A percentile compares a stretch with the other conserved stretches of the same genome.
Evolutionary conservation across 2,329 filamentous ascomycete genomes (phyloP).

Genomic region (Colletotrichum sp.): DNA sequence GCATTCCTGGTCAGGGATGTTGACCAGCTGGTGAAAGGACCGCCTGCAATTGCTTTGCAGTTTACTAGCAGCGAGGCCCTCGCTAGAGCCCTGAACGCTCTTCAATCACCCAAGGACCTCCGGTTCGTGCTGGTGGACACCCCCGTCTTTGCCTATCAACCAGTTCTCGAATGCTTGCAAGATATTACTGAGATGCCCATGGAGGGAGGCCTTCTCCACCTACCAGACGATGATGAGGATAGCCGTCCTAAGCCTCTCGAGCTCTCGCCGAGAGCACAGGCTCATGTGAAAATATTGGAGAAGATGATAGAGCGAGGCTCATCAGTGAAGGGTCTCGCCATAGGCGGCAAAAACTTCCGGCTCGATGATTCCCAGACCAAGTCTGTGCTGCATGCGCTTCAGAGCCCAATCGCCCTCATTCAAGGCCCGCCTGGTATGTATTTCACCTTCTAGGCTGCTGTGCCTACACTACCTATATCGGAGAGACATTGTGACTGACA

Average conservation of each 20-base stretch:
- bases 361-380: slow-evolving; percentile 53
- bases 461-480: neutral
- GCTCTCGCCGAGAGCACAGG: neutral
- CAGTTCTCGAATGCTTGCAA: slow-evolving; percentile 65
- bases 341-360: neutral
- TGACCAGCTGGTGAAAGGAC: slow-evolving; percentile 43
- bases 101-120: slow-evolving; percentile 38
- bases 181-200: slow-evolving; percentile 61
- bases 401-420: slow-evolving; percentile 61
- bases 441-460: neutral
- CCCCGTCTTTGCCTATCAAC: slow-evolving; percentile 72
- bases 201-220: slow-evolving; percentile 51
- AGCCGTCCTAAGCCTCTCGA: neutral
- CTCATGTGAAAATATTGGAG: neutral
- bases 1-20: slow-evolving; percentile 59
- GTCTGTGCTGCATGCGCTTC: slow-evolving; percentile 61
- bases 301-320: neutral
- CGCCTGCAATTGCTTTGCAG: slow-evolving; percentile 55
- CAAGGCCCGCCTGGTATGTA: slow-evolving; percentile 73
- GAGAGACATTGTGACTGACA: neutral
- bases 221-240: neutral
- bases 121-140: slow-evolving; percentile 67
- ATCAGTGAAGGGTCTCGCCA: neutral
- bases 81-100: slow-evolving; percentile 46
- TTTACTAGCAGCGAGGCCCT: slow-evolving; percentile 53